Evolutionary conservation across 768 basidiomycete genomes (phyloP).

Genomic region (Cystofilobasidium capitatum): DNA sequence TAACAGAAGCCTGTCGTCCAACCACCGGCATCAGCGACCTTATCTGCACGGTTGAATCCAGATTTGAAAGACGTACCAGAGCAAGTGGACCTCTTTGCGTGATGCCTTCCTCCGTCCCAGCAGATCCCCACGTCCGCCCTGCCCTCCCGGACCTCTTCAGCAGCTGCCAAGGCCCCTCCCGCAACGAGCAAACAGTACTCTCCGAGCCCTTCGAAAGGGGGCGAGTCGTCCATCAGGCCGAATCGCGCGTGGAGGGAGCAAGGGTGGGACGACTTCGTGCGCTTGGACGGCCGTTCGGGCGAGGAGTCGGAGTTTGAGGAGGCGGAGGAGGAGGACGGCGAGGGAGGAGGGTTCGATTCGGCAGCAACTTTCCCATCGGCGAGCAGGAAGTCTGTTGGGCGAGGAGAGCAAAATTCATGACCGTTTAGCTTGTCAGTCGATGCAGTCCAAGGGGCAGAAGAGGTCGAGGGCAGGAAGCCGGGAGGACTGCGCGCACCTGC

Average conservation of each 20-base stretch:
- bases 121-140: slow-evolving; percentile 57
- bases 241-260: neutral
- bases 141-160: slow-evolving; percentile 49
- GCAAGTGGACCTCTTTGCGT: slow-evolving; percentile 21
- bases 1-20: slow-evolving; percentile 87
- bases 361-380: neutral
- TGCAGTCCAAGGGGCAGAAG: neutral
- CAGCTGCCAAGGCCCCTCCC: slow-evolving; percentile 68
- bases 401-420: neutral
- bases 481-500: slow-evolving; percentile 54
- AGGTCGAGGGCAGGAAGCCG: neutral
- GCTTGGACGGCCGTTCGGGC: neutral
- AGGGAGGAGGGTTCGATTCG: slow-evolving; percentile 14
- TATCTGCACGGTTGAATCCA: neutral
- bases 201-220: slow-evolving; percentile 58
- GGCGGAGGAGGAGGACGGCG: neutral
- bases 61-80: neutral
- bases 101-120: slow-evolving; percentile 82
- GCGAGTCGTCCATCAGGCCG: slow-evolving; percentile 58
- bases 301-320: slow-evolving; percentile 5
- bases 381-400: neutral
- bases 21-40: neutral
- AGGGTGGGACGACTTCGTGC: neutral
- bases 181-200: slow-evolving; percentile 64
- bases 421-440: neutral